Base-by-base conservation (phyloP, 2,329 filamentous ascomycete genomes). In the Acrodontium crateriforme region DNA sequence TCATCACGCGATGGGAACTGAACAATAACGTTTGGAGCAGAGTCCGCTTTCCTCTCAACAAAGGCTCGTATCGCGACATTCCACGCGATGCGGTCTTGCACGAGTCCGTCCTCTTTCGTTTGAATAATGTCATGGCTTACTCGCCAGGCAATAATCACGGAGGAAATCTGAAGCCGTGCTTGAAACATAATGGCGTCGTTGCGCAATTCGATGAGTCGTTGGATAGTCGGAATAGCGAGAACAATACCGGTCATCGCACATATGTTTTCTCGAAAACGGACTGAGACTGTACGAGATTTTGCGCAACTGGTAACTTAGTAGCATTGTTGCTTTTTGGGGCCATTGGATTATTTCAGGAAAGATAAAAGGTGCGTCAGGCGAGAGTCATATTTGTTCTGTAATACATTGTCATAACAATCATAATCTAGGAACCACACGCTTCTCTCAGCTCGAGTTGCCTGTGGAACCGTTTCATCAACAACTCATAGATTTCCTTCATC, bases 91-190 rank as follows among this genome's bases (percentile, higher is more conserved):
- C 74, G 1, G 62, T 73, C 13, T 68, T 89, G 2, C 81, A 89
- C 42, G 69, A 73, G 22, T 80, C 74, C 13, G 81, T 82, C 0
- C 72, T 89, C 32, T 69, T 70, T 11, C 67, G 81, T 5, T 77
- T 89, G 72, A 52, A 71, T 25, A 52, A 58, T 6, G 67, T 84
- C 34, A 47, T 61, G 1, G 58, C 42, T 0, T 89, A 87, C 44
- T 64, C 81, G 0, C 81, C 81, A 0, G 81, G 81, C 0, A 89
- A 89, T 36, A n/a, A n/a, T n/a, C n/a, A n/a, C n/a, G n/a, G n/a
- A n/a, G n/a, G n/a, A n/a, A n/a, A n/a, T n/a, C n/a, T n/a, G n/a
- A n/a, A n/a, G n/a, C n/a, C n/a, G n/a, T n/a, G n/a, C n/a, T n/a
- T n/a, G n/a, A n/a, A n/a, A n/a, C n/a, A n/a, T n/a, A n/a, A n/a